Evolutionary conservation across 345 rosid genomes (phyloP), one percentile per base, ranked within the genome.

Genomic region (Arabis alpina): DNA sequence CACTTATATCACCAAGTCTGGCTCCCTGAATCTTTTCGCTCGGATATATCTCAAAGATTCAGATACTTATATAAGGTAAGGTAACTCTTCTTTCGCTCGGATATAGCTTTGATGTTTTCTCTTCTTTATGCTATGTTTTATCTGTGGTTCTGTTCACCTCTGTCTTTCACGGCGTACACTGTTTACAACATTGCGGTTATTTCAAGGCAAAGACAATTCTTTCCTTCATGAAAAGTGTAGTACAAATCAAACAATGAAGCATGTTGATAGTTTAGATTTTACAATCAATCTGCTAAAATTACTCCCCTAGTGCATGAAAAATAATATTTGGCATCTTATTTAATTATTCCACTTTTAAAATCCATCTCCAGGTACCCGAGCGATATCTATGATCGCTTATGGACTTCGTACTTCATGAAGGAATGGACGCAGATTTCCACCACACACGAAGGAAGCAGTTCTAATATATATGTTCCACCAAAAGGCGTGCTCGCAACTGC

Each of bases 301-400:
- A 19, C 23, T 19, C 23, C 23, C 23, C 23, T 19, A 19, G 23
- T 19, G 23, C 23, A 27, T 2, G 4, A 27, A 27, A 27, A 27
- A 27, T 2, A 27, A 27, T 2, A 27, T 2, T 27, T 27, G 3
- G 2, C 30, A 27, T 27, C 30, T 27, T 27, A 27, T 27, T 0
- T 4, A 28, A 28, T 28, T 28, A 28, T 28, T 28, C 32, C 32
- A 28, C 4, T 28, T 28, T 5, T 28, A 28, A 28, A 28, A 28
- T 5, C 32, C 32, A 28, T 12, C 61, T 34, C 0, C 57, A 79
- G 86, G 81, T 83, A 41, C 53, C 30, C 67, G 4, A 54, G 76
- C 4, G 84, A 83, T 34, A 58, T 63, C 2, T 63, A 15, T 28
- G 86, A 83, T 27, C 79, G 84, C 8, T 11, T 24, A 11, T 83